These are phyloP conservation scores for Hordeum pubiflorum DNA, from an alignment of 202 grass and related monocot genomes.

Conservation along the genomic window DNA sequence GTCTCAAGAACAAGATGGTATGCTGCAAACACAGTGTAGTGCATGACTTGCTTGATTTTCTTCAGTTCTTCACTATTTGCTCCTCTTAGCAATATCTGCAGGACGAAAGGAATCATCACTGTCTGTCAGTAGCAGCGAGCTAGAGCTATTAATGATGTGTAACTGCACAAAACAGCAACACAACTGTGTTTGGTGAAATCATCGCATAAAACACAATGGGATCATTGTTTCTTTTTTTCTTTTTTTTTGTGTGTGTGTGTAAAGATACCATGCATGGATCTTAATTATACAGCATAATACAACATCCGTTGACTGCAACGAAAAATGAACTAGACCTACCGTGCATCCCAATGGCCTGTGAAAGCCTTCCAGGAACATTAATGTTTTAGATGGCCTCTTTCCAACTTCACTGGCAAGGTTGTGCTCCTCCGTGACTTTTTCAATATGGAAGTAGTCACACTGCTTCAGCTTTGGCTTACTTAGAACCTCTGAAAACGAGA, in stretches of 20 bases:
- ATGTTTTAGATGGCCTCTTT: constrained; percentile 47
- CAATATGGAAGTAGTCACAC: constrained; percentile 67
- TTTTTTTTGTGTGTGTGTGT: no score
- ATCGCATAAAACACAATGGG: no score
- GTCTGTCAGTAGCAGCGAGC: no score
- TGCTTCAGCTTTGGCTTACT: constrained; percentile 41
- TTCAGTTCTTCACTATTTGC: constrained; percentile 62
- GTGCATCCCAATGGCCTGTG: constrained; percentile 69
- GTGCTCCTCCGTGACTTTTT: constrained; percentile 56
- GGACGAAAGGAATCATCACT: background rate
- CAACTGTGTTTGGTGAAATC: no score
- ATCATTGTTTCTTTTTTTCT: no score
- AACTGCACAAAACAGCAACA: no score
- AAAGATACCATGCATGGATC: no score
- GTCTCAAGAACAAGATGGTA: constrained; percentile 80
- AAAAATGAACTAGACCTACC: constrained; percentile 17
- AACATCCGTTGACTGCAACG: no score
- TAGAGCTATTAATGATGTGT: no score
- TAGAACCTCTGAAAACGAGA: constrained; percentile 40
- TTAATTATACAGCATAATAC: no score
- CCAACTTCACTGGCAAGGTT: constrained; percentile 27
- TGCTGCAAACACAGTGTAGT: constrained; percentile 84
- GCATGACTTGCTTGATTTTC: constrained; percentile 69
- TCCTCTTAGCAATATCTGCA: constrained; percentile 76
- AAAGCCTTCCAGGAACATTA: constrained; percentile 81